Conservation (phyloP, 306 rosid genomes). For the Rosa lucieae region DNA sequence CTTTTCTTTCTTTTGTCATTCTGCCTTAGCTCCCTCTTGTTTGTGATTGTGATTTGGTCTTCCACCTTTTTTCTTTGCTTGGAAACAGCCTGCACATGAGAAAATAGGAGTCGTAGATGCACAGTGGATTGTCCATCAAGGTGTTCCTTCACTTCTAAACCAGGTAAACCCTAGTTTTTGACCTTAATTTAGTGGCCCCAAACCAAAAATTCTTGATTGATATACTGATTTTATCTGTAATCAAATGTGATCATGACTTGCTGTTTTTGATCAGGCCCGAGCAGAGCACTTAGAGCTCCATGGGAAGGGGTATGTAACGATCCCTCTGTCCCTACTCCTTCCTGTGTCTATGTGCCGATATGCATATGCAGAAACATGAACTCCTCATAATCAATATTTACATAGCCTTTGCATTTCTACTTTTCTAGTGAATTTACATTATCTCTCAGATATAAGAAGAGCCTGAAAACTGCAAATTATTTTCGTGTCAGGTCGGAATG, state of each 20-base stretch:
- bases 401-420: not conserved
- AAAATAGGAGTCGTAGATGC: constrained; percentile 88
- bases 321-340: not conserved
- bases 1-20: not conserved
- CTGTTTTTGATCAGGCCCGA: constrained; percentile 51
- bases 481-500: constrained; percentile 24
- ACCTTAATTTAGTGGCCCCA: not conserved
- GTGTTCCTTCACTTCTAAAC: constrained; percentile 78
- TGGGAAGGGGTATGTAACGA: constrained; percentile 76
- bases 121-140: constrained; percentile 85
- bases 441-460: not conserved
- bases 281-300: constrained; percentile 44
- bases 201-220: not conserved
- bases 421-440: constrained; percentile 1
- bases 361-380: not conserved
- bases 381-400: not conserved
- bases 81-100: constrained; percentile 65
- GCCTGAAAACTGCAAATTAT: not conserved
- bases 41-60: constrained; percentile 1
- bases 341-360: not conserved
- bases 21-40: constrained; percentile 3
- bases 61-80: constrained; percentile 12
- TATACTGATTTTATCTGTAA: constrained; percentile 8
- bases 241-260: not conserved
- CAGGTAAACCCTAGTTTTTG: constrained; percentile 49